Conservation (phyloP, 129 eudicot species). For the Gnaphalium uliginosum region DNA sequence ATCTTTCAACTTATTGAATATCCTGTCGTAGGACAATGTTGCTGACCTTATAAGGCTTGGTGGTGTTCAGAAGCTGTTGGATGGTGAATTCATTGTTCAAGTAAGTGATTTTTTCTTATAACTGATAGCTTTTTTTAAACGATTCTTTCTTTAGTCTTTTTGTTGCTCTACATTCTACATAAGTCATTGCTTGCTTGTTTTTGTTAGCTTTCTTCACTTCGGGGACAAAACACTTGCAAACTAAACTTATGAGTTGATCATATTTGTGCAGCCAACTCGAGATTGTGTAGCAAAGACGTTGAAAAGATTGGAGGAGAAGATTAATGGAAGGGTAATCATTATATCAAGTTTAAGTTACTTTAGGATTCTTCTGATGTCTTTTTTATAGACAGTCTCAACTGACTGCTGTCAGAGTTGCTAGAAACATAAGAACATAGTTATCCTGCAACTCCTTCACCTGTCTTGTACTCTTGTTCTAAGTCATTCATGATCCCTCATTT, state of each 20-base stretch:
- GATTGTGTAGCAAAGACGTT: conserved; percentile 73
- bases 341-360: conserved; percentile 3
- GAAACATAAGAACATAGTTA: neutral
- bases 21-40: conserved; percentile 69
- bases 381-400: neutral
- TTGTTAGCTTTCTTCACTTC: neutral
- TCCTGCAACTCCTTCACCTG: neutral
- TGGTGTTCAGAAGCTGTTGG: conserved; percentile 84
- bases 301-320: conserved; percentile 84
- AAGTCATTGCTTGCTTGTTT: neutral
- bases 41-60: conserved; percentile 78
- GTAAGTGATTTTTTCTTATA: conserved; percentile 35
- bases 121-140: neutral
- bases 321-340: conserved; percentile 70
- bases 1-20: conserved; percentile 8
- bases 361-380: conserved; percentile 6
- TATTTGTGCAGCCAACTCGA: conserved; percentile 64
- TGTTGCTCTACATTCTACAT: neutral
- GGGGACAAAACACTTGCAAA: neutral
- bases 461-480: neutral
- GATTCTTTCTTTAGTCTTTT: neutral
- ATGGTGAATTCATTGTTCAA: conserved; percentile 81
- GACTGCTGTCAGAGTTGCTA: conserved; percentile 6
- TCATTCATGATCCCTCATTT: neutral
- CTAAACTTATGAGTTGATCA: conserved; percentile 14